A percentile compares a stretch with the other conserved stretches of the same genome.
phyloP scores from a whole-genome alignment of 2,329 filamentous ascomycete species.

The Monilinia vaccinii-corymbosi region DNA sequence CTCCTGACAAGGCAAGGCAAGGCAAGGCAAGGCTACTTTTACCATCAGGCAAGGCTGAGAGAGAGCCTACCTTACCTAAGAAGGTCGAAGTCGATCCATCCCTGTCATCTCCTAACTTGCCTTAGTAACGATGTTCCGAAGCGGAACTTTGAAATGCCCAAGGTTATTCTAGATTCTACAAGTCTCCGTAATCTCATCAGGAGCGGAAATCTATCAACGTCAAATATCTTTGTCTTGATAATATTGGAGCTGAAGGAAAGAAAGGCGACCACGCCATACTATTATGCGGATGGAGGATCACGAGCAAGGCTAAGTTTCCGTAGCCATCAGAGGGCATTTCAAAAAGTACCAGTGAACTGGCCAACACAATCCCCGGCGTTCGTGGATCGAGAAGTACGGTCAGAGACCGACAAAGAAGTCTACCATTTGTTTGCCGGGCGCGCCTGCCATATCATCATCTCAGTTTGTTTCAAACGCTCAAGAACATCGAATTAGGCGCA shows the following conservation, averaged over 20 bases:
- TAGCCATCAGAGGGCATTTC: slow-evolving; percentile 6
- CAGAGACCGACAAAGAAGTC: background rate
- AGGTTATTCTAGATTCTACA: background rate
- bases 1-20: background rate
- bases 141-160: background rate
- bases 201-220: background rate
- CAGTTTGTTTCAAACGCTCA: background rate
- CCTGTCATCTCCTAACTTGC: background rate
- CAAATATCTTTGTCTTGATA: background rate
- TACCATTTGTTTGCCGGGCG: background rate
- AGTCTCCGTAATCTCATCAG: slow-evolving; percentile 3
- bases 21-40: background rate
- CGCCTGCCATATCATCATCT: background rate
- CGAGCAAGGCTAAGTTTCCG: slow-evolving; percentile 11
- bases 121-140: background rate
- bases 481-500: background rate
- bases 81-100: background rate
- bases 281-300: slow-evolving; percentile 5
- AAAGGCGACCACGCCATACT: slow-evolving; percentile 3
- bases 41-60: no score
- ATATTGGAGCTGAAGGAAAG: background rate
- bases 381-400: background rate
- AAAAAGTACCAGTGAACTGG: slow-evolving; percentile 1
- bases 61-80: slow-evolving; percentile 1
- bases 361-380: background rate